phyloP scores from a whole-genome alignment of 2,329 filamentous ascomycete genomes.

The Nothomitra cinnamomea region DNA sequence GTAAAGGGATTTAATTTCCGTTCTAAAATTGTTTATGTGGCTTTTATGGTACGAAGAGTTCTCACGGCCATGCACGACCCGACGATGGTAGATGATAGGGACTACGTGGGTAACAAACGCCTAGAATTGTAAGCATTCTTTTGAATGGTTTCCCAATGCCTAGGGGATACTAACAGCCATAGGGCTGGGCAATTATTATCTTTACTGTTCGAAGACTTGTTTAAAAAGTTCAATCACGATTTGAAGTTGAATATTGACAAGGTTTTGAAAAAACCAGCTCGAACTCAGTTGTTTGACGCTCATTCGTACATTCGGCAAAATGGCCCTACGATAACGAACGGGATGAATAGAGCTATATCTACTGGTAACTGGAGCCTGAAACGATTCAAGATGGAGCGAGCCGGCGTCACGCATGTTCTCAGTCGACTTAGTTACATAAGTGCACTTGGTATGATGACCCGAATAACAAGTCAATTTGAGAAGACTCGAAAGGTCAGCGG shows the following conservation, averaged over 20 bases:
- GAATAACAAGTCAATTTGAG: slow-evolving; percentile 96
- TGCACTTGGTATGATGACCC: slow-evolving; percentile 97
- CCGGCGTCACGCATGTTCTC: slow-evolving; percentile 89
- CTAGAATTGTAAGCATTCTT: slow-evolving; percentile 45
- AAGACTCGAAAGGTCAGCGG: slow-evolving; percentile 96
- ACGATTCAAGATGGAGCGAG: slow-evolving; percentile 96
- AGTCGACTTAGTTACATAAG: slow-evolving; percentile 93
- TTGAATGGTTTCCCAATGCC: neutral
- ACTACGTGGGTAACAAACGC: slow-evolving; percentile 96
- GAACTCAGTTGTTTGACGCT: slow-evolving; percentile 76
- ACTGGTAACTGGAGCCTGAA: slow-evolving; percentile 97
- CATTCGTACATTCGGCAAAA: slow-evolving; percentile 69
- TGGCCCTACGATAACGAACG: slow-evolving; percentile 73
- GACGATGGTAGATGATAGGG: slow-evolving; percentile 81
- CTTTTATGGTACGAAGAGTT: slow-evolving; percentile 92
- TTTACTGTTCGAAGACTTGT: slow-evolving; percentile 88
- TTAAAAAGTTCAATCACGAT: slow-evolving; percentile 83
- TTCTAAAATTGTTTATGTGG: slow-evolving; percentile 91
- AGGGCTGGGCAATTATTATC: slow-evolving; percentile 78
- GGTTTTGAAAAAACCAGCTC: slow-evolving; percentile 81
- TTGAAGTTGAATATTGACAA: slow-evolving; percentile 93
- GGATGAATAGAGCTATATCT: slow-evolving; percentile 90
- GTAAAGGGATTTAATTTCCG: slow-evolving; percentile 86
- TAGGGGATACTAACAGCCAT: neutral
- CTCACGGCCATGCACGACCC: slow-evolving; percentile 85